Evolutionary conservation across 1,284 basidiomycete genomes (phyloP).

Genomic region (Fistulinella cinereoalba): DNA sequence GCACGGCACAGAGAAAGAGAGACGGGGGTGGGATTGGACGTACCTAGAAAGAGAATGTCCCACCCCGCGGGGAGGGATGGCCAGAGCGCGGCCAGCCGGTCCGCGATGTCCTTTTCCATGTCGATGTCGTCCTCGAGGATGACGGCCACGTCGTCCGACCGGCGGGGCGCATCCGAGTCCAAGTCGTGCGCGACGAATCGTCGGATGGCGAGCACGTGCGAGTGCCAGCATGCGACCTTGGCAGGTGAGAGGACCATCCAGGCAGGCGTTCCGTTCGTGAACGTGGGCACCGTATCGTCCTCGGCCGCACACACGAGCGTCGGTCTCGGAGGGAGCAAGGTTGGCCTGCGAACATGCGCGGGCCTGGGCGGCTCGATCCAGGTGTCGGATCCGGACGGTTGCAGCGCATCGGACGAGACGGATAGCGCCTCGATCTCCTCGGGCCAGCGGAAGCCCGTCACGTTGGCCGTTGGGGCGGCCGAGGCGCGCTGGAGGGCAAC

Average conservation of each 20-base stretch:
- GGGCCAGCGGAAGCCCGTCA: conserved; percentile 58
- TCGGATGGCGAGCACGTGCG: conserved; percentile 59
- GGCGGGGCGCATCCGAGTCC: conserved; percentile 1
- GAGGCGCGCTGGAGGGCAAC: conserved; percentile 38
- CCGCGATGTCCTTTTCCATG: conserved; percentile 64
- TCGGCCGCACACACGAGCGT: conserved; percentile 51
- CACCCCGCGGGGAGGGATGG: conserved; percentile 55
- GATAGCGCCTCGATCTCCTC: conserved; percentile 37
- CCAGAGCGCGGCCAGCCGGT: conserved; percentile 54
- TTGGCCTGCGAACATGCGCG: not conserved
- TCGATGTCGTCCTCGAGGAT: conserved; percentile 81
- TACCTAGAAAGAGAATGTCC: conserved; percentile 77
- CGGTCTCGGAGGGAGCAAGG: no score
- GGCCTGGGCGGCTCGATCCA: conserved; percentile 25
- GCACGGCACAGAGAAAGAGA: no score
- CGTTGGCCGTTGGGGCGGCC: no score
- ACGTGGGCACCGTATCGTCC: conserved; percentile 43
- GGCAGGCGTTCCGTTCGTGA: conserved; percentile 39
- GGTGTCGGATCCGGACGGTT: conserved; percentile 34
- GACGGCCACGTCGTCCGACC: conserved; percentile 40
- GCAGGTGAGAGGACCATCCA: conserved; percentile 53
- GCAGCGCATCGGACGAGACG: conserved; percentile 27
- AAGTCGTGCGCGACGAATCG: conserved; percentile 34
- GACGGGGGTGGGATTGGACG: no score
- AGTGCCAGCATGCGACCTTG: conserved; percentile 73